Percentiles rank a stretch among this genome's conserved stretches.
These are phyloP conservation scores for Botryotinia calthae DNA, from an alignment of 2,329 filamentous ascomycete genomes.

Conservation along the genomic window DNA sequence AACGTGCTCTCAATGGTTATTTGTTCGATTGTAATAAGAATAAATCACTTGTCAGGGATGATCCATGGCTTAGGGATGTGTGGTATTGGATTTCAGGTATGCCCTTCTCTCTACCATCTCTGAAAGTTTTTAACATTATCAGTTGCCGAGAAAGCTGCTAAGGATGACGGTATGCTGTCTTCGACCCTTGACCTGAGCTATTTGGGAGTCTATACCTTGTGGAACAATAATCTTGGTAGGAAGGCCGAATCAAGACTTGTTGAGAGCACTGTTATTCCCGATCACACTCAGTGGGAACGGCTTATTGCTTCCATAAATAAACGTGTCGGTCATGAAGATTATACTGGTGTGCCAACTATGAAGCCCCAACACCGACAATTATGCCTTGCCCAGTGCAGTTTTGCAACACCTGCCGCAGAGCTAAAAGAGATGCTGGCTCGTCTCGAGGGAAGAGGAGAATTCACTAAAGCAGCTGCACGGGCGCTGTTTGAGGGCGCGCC, in stretches of 20 bases:
- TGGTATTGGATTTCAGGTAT: slow-evolving; percentile 73
- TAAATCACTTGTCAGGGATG: slow-evolving; percentile 63
- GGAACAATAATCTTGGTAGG: slow-evolving; percentile 65
- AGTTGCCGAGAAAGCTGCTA: slow-evolving; percentile 63
- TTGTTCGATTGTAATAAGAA: slow-evolving; percentile 65
- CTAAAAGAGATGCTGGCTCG: slow-evolving; percentile 46
- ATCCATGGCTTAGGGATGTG: slow-evolving; percentile 72
- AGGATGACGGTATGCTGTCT: slow-evolving; percentile 67
- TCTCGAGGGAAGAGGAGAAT: slow-evolving; percentile 48
- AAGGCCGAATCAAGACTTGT: slow-evolving; percentile 49
- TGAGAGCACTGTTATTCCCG: slow-evolving; percentile 44
- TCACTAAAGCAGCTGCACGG: slow-evolving; percentile 74
- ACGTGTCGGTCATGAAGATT: slow-evolving; percentile 59
- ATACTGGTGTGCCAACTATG: slow-evolving; percentile 60
- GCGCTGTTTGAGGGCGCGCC: slow-evolving; percentile 72
- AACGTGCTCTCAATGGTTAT: slow-evolving; percentile 60
- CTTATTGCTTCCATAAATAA: slow-evolving; percentile 63
- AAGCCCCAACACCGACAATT: slow-evolving; percentile 70
- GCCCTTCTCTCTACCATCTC: slow-evolving; percentile 33
- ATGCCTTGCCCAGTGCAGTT: slow-evolving; percentile 71
- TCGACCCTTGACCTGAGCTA: slow-evolving; percentile 70
- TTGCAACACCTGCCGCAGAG: slow-evolving; percentile 57
- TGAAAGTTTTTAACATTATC: slow-evolving; percentile 12
- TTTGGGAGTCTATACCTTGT: slow-evolving; percentile 70
- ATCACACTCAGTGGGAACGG: slow-evolving; percentile 56